Percentiles rank a stretch among this genome's conserved stretches.
Evolutionary conservation across 306 rosid species (phyloP).

Genomic region (Prunus persica): DNA sequence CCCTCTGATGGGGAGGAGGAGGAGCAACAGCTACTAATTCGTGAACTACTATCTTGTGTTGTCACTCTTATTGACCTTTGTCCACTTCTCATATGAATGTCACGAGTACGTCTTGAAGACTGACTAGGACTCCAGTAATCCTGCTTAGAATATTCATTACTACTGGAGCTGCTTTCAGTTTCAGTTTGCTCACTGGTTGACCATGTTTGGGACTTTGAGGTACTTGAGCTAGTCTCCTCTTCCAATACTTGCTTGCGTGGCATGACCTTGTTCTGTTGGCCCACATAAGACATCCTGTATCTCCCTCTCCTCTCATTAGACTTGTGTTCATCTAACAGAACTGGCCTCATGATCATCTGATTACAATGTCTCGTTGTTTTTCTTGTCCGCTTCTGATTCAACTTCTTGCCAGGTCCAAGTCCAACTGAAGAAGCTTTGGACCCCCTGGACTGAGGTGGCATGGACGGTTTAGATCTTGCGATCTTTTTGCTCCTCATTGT

Average conservation of each 20-base stretch:
- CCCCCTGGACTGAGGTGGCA: slow-evolving; percentile 2
- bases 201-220: slow-evolving; percentile 11
- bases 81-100: not conserved
- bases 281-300: slow-evolving; percentile 12
- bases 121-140: slow-evolving; percentile 18
- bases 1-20: too few species aligned
- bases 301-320: slow-evolving; percentile 24
- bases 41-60: slow-evolving; percentile 20
- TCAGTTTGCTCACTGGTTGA: slow-evolving; percentile 28
- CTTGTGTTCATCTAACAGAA: slow-evolving; percentile 33
- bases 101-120: not conserved
- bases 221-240: slow-evolving; percentile 31
- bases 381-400: slow-evolving; percentile 1
- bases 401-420: not conserved
- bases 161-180: not conserved
- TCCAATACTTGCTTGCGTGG: slow-evolving; percentile 19
- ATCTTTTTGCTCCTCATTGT: slow-evolving; percentile 5
- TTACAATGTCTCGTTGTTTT: slow-evolving; percentile 1
- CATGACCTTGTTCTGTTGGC: not conserved
- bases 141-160: slow-evolving; percentile 20
- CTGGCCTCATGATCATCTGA: slow-evolving; percentile 39
- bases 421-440: not conserved
- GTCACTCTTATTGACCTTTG: not conserved
- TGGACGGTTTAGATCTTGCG: slow-evolving; percentile 8
- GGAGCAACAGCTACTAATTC: slow-evolving; percentile 15